A percentile compares a stretch with the other conserved stretches of the same genome.
These are phyloP conservation scores for Balakata baccata DNA, from an alignment of 345 rosid species.

Conservation along the genomic window DNA sequence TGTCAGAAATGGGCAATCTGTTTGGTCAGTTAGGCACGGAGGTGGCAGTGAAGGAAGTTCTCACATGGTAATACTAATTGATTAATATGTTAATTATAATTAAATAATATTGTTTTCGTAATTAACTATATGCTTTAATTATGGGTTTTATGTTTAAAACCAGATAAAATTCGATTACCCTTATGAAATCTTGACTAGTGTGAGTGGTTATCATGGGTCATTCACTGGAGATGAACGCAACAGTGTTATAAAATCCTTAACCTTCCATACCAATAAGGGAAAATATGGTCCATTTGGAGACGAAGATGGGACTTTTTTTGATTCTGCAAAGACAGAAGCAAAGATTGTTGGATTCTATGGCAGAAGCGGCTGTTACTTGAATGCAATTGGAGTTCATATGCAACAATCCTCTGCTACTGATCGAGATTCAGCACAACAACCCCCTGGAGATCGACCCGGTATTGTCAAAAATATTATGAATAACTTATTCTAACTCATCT, in stretches of 20 bases:
- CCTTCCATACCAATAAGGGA: constrained; percentile 24
- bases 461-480: not conserved
- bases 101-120: not conserved
- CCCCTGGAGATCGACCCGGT: not conserved
- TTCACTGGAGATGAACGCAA: constrained; percentile 12
- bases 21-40: constrained; percentile 28
- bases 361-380: constrained; percentile 20
- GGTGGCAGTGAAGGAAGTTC: constrained; percentile 23
- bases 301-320: constrained; percentile 20
- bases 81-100: not conserved
- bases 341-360: constrained; percentile 32
- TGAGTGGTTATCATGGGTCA: constrained; percentile 19
- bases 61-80: not conserved
- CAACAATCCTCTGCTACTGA: constrained; percentile 13
- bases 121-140: not conserved
- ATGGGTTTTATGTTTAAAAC: not conserved
- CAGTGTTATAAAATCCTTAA: constrained; percentile 16
- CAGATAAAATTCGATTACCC: constrained; percentile 29
- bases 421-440: not conserved
- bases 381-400: constrained; percentile 24
- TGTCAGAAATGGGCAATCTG: constrained; percentile 27
- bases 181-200: constrained; percentile 12
- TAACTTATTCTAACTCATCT: constrained; percentile 6
- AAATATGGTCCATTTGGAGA: constrained; percentile 30
- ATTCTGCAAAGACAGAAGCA: constrained; percentile 1